A percentile compares a stretch with the other conserved stretches of the same genome.
These are phyloP conservation scores for Cymbidium sinense DNA, from an alignment of 106 monocot species.

Conservation along the genomic window DNA sequence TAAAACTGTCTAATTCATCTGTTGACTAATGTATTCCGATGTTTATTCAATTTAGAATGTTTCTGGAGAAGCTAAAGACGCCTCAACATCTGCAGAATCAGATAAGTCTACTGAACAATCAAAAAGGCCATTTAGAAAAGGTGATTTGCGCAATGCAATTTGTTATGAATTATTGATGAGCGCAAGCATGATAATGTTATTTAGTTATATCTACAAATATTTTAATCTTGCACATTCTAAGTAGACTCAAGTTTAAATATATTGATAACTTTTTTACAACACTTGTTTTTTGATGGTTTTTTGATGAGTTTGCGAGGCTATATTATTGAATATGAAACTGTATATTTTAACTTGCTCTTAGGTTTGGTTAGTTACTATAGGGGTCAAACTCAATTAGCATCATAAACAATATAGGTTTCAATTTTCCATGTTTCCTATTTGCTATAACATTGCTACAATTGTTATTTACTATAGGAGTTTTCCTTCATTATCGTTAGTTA, in stretches of 20 bases:
- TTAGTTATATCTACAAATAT: background rate
- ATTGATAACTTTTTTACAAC: background rate
- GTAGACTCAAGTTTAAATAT: background rate
- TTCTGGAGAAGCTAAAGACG: constrained; percentile 4
- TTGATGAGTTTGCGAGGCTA: background rate
- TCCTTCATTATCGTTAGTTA: no score
- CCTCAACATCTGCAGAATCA: background rate
- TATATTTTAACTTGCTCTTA: no score
- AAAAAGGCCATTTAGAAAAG: constrained; percentile 6
- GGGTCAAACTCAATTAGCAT: no score
- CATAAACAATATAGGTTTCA: no score
- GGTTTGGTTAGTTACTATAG: no score
- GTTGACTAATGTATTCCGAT: background rate
- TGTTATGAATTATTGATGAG: background rate
- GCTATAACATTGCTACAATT: no score
- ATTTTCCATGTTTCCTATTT: no score
- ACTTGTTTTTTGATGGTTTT: background rate
- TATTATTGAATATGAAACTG: no score
- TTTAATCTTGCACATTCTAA: background rate
- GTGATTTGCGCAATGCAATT: background rate
- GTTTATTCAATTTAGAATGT: background rate
- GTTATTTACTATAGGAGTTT: no score
- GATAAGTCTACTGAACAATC: background rate
- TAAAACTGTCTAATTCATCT: background rate
- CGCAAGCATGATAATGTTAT: background rate